Percentiles rank a stretch among this genome's conserved stretches.
These are phyloP conservation scores for Mortierella sp. DNA, from an alignment of 371 early-diverging fungal genomes.

Conservation along the genomic window DNA sequence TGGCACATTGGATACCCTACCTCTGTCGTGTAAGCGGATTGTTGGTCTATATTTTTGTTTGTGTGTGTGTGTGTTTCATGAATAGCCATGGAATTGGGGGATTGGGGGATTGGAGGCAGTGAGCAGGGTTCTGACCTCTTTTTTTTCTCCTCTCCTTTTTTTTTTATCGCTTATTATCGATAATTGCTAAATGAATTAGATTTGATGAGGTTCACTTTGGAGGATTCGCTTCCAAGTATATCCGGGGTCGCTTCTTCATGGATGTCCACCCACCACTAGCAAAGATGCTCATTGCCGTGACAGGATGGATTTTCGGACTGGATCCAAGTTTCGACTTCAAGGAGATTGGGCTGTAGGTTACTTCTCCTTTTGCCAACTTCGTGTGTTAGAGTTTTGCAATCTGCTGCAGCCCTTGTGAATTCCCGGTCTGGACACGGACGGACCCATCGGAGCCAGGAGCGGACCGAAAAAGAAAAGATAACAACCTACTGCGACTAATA, in stretches of 20 bases:
- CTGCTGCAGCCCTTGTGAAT: not conserved
- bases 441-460: constrained; percentile 6
- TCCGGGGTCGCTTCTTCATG: constrained; percentile 95
- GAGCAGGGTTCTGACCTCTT: not conserved
- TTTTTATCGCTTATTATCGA: not conserved
- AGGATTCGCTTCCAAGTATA: constrained; percentile 81
- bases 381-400: not conserved
- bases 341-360: constrained; percentile 82
- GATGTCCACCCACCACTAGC: constrained; percentile 99
- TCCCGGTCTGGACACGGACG: not conserved
- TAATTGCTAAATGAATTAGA: constrained; percentile 18
- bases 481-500: not conserved
- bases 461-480: not conserved
- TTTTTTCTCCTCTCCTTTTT: constrained; percentile 4
- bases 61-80: not conserved
- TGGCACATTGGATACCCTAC: constrained; percentile 51
- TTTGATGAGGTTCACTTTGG: constrained; percentile 84
- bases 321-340: constrained; percentile 92
- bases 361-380: not conserved
- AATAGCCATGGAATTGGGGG: not conserved
- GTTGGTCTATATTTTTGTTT: not conserved
- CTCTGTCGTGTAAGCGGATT: constrained; percentile 34
- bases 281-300: constrained; percentile 92
- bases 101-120: not conserved
- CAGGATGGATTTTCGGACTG: constrained; percentile 85